A percentile compares a stretch with the other conserved stretches of the same genome.
Conservation (phyloP, 352 stramenopile species). For the Stramenopiles sp. region DNA sequence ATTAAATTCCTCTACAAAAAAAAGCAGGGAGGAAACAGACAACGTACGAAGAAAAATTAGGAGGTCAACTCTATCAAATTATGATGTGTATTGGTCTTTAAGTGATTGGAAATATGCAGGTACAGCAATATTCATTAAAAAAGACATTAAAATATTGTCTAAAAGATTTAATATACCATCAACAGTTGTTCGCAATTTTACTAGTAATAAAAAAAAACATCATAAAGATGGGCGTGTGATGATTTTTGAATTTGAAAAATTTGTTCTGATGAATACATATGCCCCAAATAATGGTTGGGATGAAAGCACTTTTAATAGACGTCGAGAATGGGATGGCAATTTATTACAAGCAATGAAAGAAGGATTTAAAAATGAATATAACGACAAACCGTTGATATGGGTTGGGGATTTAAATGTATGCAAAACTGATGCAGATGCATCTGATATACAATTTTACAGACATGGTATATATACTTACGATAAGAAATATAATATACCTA, state of each 20-base stretch:
- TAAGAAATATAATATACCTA: not conserved
- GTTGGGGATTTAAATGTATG: slow-evolving; percentile 21
- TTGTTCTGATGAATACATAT: slow-evolving; percentile 20
- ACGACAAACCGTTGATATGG: slow-evolving; percentile 15
- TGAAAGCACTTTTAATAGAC: slow-evolving; percentile 15
- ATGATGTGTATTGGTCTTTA: not conserved
- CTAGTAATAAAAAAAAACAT: slow-evolving; percentile 18
- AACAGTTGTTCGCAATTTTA: too few species aligned
- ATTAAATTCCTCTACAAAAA: not conserved
- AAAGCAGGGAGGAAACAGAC: not conserved
- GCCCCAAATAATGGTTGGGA: slow-evolving; percentile 22
- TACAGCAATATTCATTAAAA: not conserved
- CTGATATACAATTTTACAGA: slow-evolving; percentile 21
- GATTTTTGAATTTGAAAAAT: slow-evolving; percentile 20
- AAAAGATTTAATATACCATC: not conserved
- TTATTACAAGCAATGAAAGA: not conserved
- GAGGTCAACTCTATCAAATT: not conserved
- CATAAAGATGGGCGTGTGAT: slow-evolving; percentile 22
- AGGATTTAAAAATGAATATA: not conserved
- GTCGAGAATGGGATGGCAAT: slow-evolving; percentile 17
- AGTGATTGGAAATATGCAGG: not conserved
- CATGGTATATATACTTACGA: not conserved
- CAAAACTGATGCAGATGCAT: slow-evolving; percentile 19
- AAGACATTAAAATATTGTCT: not conserved
- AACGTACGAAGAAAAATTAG: too few species aligned